A percentile compares a stretch with the other conserved stretches of the same genome.
These are phyloP conservation scores for Hypoxylon lenormandii DNA, from an alignment of 495 filamentous ascomycete species.

Conservation along the genomic window DNA sequence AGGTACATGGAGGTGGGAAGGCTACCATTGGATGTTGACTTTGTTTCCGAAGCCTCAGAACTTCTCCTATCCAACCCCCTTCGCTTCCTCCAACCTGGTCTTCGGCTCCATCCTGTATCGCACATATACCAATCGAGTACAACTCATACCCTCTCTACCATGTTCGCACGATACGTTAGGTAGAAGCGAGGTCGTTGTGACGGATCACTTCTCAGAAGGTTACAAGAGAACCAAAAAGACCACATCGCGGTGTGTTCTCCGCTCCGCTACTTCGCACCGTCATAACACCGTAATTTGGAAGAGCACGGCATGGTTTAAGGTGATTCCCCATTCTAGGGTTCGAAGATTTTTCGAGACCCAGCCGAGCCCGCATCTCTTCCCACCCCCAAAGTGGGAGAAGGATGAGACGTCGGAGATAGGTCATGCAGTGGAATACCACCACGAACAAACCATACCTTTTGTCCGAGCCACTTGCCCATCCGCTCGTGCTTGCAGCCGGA, in stretches of 20 bases:
- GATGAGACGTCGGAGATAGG: conserved; percentile 39
- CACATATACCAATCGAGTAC: conserved; percentile 1
- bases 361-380: conserved; percentile 28
- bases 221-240: conserved; percentile 1
- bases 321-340: conserved; percentile 38
- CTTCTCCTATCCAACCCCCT: conserved; percentile 7
- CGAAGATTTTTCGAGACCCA: conserved; percentile 31
- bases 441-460: background rate
- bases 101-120: conserved; percentile 30
- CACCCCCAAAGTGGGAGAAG: conserved; percentile 27
- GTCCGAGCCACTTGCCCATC: conserved; percentile 30
- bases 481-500: conserved; percentile 17
- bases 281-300: conserved; percentile 23
- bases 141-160: too few species aligned
- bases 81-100: conserved; percentile 43
- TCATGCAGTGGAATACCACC: conserved; percentile 16
- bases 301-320: conserved; percentile 34
- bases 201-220: conserved; percentile 18
- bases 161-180: background rate
- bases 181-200: conserved; percentile 31
- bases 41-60: conserved; percentile 10
- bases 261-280: conserved; percentile 27
- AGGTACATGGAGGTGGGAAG: conserved; percentile 7
- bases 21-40: conserved; percentile 29
- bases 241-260: conserved; percentile 32